Conservation (phyloP, 2,329 filamentous ascomycete genomes). For the Pseudopyricularia cyperi region DNA sequence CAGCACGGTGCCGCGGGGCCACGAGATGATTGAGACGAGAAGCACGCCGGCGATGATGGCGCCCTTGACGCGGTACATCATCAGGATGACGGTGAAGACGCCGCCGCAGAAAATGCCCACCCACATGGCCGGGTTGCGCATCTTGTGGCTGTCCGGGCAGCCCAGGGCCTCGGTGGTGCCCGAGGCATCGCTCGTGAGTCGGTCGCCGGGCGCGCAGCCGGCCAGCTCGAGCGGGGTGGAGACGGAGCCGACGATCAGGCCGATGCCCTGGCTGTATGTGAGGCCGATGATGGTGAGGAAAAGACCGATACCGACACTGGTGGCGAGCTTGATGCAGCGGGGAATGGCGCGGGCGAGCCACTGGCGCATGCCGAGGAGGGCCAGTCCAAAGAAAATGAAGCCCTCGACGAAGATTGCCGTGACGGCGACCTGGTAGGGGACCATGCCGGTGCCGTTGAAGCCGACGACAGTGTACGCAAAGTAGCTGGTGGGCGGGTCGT, state of each 20-base stretch:
- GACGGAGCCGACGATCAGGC: conserved; percentile 55
- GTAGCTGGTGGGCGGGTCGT: conserved; percentile 34
- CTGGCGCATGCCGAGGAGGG: conserved; percentile 69
- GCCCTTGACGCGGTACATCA: conserved; percentile 79
- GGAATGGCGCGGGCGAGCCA: conserved; percentile 80
- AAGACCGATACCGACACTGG: conserved; percentile 72
- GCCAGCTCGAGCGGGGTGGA: conserved; percentile 62
- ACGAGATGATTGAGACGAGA: conserved; percentile 77
- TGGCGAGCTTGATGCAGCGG: conserved; percentile 74
- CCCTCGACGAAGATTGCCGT: conserved; percentile 85
- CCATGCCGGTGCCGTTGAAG: conserved; percentile 56
- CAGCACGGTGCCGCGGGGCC: conserved; percentile 63
- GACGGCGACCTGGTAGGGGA: conserved; percentile 64
- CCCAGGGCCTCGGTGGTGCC: conserved; percentile 24
- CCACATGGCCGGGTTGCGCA: conserved; percentile 78
- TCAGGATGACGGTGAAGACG: conserved; percentile 63
- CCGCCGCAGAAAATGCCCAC: conserved; percentile 80
- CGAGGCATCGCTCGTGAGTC: not conserved
- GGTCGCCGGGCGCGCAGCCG: conserved; percentile 43
- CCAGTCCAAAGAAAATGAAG: conserved; percentile 70
- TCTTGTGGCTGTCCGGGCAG: conserved; percentile 54
- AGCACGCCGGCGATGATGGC: conserved; percentile 75
- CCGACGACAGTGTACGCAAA: conserved; percentile 76
- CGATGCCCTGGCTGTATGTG: conserved; percentile 73
- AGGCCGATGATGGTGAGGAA: conserved; percentile 67